Percentiles rank a stretch among this genome's conserved stretches.
phyloP scores from a whole-genome alignment of 495 filamentous ascomycete genomes.

The Alectoria sarmentosa region DNA sequence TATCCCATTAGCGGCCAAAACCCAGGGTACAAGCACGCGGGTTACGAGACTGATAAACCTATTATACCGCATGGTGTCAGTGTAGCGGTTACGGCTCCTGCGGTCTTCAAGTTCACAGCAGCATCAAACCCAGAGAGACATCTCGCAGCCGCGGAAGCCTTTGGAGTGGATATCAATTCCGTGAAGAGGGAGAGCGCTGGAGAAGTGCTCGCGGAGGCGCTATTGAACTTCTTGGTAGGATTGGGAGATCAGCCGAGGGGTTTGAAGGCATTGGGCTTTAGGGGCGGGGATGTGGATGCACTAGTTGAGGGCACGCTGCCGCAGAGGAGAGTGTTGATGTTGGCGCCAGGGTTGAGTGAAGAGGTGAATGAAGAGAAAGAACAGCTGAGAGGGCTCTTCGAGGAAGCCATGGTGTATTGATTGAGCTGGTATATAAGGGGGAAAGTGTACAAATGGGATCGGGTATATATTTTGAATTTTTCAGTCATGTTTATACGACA shows the following conservation, averaged over 20 bases:
- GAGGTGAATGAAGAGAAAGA: constrained; percentile 57
- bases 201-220: constrained; percentile 73
- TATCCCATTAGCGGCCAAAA: constrained; percentile 95
- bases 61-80: constrained; percentile 96
- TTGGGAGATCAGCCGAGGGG: constrained; percentile 88
- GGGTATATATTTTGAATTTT: constrained; percentile 15
- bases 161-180: constrained; percentile 80
- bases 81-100: constrained; percentile 89
- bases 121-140: constrained; percentile 88
- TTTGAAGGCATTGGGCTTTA: constrained; percentile 77
- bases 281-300: constrained; percentile 59
- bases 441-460: constrained; percentile 9
- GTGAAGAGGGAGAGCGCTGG: constrained; percentile 84
- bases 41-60: constrained; percentile 64
- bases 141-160: constrained; percentile 77
- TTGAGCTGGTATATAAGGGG: constrained; percentile 23
- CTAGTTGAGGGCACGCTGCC: constrained; percentile 93
- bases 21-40: constrained; percentile 77
- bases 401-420: constrained; percentile 59
- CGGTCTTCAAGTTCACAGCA: constrained; percentile 89
- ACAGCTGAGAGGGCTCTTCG: constrained; percentile 55
- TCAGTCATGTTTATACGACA: too few relatives aligned
- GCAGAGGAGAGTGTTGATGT: constrained; percentile 80
- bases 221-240: constrained; percentile 68
- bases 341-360: constrained; percentile 74